A percentile compares a stretch with the other conserved stretches of the same genome.
phyloP scores from a whole-genome alignment of 1,284 basidiomycete species.

The Boletellus sp. region DNA sequence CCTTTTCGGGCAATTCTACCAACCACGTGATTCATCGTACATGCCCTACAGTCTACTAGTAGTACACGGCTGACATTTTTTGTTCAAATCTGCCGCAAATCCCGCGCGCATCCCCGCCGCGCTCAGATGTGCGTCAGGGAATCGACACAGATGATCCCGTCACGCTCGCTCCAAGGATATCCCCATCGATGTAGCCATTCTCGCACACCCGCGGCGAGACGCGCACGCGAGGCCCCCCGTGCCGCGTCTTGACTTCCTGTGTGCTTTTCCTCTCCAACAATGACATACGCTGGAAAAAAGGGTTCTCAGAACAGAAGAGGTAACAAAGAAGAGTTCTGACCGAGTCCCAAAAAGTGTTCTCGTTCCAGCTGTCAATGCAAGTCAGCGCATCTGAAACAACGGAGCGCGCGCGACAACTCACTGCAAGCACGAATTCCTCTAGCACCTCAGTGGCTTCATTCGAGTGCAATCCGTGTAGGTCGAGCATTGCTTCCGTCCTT shows the following conservation, averaged over 20 bases:
- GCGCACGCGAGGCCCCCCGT: constrained; percentile 77
- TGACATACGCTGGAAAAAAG: constrained; percentile 64
- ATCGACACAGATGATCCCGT: constrained; percentile 88
- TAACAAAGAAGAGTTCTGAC: constrained; percentile 39
- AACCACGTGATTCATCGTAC: neutral
- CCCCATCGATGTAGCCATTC: constrained; percentile 91
- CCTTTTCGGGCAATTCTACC: constrained; percentile 5
- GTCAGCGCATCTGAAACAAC: constrained; percentile 7
- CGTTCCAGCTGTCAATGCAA: constrained; percentile 62
- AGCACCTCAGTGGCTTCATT: constrained; percentile 89
- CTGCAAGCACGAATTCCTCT: constrained; percentile 85
- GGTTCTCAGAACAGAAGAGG: constrained; percentile 9
- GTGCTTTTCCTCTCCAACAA: constrained; percentile 96
- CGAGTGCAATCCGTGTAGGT: constrained; percentile 86
- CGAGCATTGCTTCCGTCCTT: constrained; percentile 76
- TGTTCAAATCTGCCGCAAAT: constrained; percentile 16
- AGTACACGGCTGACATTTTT: constrained; percentile 1
- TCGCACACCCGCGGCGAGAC: constrained; percentile 80
- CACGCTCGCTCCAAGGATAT: constrained; percentile 93
- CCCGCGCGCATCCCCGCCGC: neutral
- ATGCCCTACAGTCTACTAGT: neutral
- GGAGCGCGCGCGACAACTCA: constrained; percentile 40
- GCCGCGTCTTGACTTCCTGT: constrained; percentile 82
- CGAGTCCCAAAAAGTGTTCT: constrained; percentile 82
- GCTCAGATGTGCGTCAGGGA: constrained; percentile 63